Evolutionary conservation across 306 rosid genomes (phyloP).

Genomic region (Trichosanthes truncata): DNA sequence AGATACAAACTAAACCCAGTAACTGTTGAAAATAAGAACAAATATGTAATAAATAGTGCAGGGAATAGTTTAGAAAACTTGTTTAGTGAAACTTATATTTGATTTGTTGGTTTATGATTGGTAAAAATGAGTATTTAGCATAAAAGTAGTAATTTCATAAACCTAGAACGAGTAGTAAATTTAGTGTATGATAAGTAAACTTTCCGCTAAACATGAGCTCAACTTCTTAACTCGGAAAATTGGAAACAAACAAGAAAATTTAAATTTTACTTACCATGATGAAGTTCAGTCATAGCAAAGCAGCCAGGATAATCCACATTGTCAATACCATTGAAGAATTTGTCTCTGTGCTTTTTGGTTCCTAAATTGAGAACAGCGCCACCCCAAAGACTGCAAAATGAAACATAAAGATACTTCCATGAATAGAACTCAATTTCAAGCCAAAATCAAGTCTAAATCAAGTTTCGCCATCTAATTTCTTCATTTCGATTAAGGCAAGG

Average conservation of each 20-base stretch:
- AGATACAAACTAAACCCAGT: not conserved
- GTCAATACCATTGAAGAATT: conserved; percentile 80
- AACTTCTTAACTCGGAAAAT: not conserved
- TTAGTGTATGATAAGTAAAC: not conserved
- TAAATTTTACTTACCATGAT: conserved; percentile 52
- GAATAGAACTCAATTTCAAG: not conserved
- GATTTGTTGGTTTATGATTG: not conserved
- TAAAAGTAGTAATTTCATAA: not conserved
- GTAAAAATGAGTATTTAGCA: not conserved
- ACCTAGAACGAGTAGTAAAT: not conserved
- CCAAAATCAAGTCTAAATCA: not conserved
- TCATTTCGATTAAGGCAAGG: not conserved
- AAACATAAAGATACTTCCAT: not conserved
- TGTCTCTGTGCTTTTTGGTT: conserved; percentile 82
- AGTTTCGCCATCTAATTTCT: not conserved
- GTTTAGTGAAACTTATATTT: not conserved
- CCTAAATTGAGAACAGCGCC: conserved; percentile 86
- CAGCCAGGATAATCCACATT: conserved; percentile 80
- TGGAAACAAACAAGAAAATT: not conserved
- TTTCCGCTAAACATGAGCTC: not conserved
- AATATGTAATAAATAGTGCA: no score
- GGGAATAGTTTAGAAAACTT: not conserved
- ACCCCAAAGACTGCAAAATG: conserved; percentile 76
- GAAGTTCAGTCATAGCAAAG: conserved; percentile 97
- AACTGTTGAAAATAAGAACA: not conserved